Evolutionary conservation across 108 stramenopile species (phyloP), one percentile per base, ranked within the genome.

Genomic region (Cyclostephanos tholiformis): DNA sequence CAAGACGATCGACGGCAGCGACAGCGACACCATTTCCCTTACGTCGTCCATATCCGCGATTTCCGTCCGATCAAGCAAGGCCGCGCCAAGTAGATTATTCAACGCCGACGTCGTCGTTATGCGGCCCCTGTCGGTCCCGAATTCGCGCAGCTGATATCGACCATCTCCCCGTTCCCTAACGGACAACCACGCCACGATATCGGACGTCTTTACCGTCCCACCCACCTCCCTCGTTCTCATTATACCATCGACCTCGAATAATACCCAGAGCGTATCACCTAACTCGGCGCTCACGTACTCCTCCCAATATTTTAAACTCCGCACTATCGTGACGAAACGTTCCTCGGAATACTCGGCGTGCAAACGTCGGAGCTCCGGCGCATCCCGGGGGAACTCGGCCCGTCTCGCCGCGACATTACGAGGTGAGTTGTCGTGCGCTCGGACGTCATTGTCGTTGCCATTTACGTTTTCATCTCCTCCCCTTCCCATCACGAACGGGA

Each of bases 371-470:
- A 92, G 71, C 66, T 65, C 67, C 12, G 71, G 50, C 1, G 84
- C 77, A 56, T 93, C 91, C 6, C 71, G 39, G 12, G 91, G 89
- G 79, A 93, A 93, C 1, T 56, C 12, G 10, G 89, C 91, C 8
- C 32, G 65, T 53, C 89, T 77, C 16, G 16, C 16, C 14, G 14
- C 13, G 44, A 46, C n/a, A n/a, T n/a, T 32, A 4, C 32, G 32
- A 32, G 32, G 2, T 4, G 32, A 2, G 32, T 32, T 4, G 32
- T 32, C 3, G 3, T 4, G 32, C 4, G 32, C 32, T 32, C 32
- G 32, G 2, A 32, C 32, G 53, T 87, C 67, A 20, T 16, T 53
- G 52, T 2, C 27, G 2, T 16, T 11, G 6, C 48, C 60, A 72
- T 63, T n/a, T n/a, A n/a, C n/a, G n/a, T n/a, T n/a, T n/a, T n/a